phyloP scores from a whole-genome alignment of 495 filamentous ascomycete genomes.

The Lasiosphaeria ovina region DNA sequence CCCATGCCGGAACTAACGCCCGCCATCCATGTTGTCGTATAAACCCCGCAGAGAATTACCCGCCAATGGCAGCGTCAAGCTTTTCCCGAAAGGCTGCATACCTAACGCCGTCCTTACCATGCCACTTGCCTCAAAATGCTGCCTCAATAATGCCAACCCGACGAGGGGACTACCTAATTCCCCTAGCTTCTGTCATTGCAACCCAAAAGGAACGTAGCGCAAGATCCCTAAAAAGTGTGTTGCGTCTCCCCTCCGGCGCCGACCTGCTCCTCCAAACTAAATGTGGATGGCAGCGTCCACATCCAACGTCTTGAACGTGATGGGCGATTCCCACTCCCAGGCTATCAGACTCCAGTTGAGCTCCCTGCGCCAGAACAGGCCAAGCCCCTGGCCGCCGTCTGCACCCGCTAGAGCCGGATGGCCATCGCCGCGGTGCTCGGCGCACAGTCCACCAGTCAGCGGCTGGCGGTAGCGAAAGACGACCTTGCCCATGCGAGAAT shows the following conservation, averaged over 20 bases:
- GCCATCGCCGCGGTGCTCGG: constrained; percentile 44
- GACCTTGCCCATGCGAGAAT: constrained; percentile 80
- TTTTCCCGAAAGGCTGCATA: constrained; percentile 13
- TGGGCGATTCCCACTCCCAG: constrained; percentile 68
- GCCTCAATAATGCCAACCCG: constrained; percentile 33
- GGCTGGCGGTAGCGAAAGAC: constrained; percentile 70
- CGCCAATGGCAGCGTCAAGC: constrained; percentile 8
- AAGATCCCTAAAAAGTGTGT: not conserved
- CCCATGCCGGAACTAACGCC: no score
- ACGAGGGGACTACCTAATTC: constrained; percentile 50
- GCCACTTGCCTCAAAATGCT: constrained; percentile 25
- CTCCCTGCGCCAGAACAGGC: constrained; percentile 88
- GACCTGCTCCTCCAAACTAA: constrained; percentile 18
- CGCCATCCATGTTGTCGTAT: not conserved
- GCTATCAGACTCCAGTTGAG: constrained; percentile 90
- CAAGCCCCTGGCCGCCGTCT: constrained; percentile 61
- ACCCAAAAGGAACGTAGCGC: constrained; percentile 29
- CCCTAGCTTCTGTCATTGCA: constrained; percentile 34
- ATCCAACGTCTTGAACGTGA: constrained; percentile 29
- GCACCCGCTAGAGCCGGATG: constrained; percentile 30
- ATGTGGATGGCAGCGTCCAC: constrained; percentile 41
- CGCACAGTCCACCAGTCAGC: constrained; percentile 56
- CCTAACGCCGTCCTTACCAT: constrained; percentile 22
- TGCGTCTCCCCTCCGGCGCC: not conserved
- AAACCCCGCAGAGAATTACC: not conserved